Evolutionary conservation across 2,329 filamentous ascomycete species (phyloP), one percentile per base, ranked within the genome.

Genomic region (Fusarium torulosum): DNA sequence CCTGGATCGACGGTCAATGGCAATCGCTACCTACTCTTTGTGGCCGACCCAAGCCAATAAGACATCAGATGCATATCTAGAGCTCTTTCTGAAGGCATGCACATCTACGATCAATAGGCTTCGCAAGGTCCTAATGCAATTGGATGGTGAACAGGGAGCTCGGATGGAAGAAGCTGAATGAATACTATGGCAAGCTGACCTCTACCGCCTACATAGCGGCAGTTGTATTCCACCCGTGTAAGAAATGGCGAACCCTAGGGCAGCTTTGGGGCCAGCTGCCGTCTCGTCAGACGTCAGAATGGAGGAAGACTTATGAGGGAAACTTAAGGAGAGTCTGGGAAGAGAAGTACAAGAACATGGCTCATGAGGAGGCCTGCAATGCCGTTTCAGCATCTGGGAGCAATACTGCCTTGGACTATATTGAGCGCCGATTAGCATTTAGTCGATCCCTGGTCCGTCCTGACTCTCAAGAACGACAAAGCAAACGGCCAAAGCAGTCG

Each of bases 271-370:
- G n/a, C 27, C 27, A 46, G 13, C 43, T 46, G 3, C 43, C 27
- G 43, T 8, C 43, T 46, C 27, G 27, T 46, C 27, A 46, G 43
- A 46, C 27, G 13, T 46, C 27, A 21, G 43, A 46, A 13, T 46
- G 27, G 43, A 46, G 27, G 43, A 46, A 15, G 6, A 46, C 4
- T 14, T 46, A 33, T 46, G 27, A 46, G 43, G 13, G 10, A 46
- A 33, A 15, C 43, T 15, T 46, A 23, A 46, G 7, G 43, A 46
- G 10, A 14, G 13, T 46, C 1, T 46, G 27, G 43, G 43, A 45
- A 45, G 43, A 44, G 14, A 44, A 44, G 43, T 45, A 45, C 25
- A 45, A 45, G 43, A 45, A 45, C 25, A 45, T 20, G 25, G 43
- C 43, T 45, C 13, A 45, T 31, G 17, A 14, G 43, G 27, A 6